Percentiles rank a stretch among this genome's conserved stretches.
phyloP scores from a whole-genome alignment of 192 early-diverging fungal species.

The Coemansia sp. region DNA sequence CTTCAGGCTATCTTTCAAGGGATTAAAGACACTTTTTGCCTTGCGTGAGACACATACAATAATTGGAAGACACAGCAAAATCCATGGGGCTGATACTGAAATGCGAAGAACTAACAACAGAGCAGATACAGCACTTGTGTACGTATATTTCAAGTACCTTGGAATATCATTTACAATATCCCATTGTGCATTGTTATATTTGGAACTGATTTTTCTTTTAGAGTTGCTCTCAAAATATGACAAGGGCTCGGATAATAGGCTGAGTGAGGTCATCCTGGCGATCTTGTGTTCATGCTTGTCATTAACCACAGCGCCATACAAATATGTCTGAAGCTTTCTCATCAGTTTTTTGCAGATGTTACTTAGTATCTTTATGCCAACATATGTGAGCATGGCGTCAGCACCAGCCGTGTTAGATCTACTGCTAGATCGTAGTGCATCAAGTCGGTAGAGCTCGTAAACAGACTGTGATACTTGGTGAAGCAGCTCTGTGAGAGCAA shows the following conservation, averaged over 20 bases:
- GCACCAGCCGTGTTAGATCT: not conserved
- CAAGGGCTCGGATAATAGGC: not conserved
- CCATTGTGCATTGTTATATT: not conserved
- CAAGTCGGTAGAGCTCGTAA: not conserved
- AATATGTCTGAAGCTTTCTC: not conserved
- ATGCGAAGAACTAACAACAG: too few relatives aligned
- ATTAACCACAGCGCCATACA: not conserved
- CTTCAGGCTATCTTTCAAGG: not conserved
- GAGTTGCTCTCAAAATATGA: not conserved
- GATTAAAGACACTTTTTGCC: not conserved
- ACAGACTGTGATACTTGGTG: not conserved
- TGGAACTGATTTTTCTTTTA: not conserved
- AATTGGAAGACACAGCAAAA: not conserved
- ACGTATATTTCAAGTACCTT: not conserved
- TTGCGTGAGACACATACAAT: not conserved
- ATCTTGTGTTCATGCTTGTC: not conserved
- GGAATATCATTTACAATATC: not conserved
- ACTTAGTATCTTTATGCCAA: not conserved
- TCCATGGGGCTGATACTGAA: too few relatives aligned
- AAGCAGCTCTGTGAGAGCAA: not conserved
- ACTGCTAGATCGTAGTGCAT: not conserved
- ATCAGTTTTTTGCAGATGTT: not conserved
- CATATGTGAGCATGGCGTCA: not conserved
- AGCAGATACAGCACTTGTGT: too few relatives aligned
- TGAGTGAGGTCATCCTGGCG: not conserved